Evolutionary conservation across 2,329 filamentous ascomycete species (phyloP).

Genomic region (Nigrospora osmanthi): DNA sequence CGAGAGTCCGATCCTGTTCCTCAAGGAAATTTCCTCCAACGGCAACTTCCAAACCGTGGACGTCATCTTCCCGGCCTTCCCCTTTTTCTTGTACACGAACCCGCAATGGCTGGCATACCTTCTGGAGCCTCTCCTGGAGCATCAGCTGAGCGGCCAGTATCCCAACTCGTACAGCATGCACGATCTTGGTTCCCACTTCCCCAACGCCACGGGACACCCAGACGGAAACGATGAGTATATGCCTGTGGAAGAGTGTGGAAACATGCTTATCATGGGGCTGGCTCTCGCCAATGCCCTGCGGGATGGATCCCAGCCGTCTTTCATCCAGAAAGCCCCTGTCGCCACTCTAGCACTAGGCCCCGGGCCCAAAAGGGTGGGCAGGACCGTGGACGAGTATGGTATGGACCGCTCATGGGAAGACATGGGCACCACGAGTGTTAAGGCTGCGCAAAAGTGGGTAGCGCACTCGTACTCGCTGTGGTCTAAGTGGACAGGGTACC

Average conservation of each 20-base stretch:
- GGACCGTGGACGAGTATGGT: slow-evolving; percentile 22
- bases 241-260: slow-evolving; percentile 68
- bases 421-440: slow-evolving; percentile 32
- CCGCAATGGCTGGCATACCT: slow-evolving; percentile 74
- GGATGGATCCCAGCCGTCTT: slow-evolving; percentile 51
- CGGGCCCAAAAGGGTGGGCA: slow-evolving; percentile 7
- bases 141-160: slow-evolving; percentile 76
- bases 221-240: slow-evolving; percentile 67
- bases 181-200: slow-evolving; percentile 65
- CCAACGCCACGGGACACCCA: slow-evolving; percentile 66
- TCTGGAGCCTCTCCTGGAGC: slow-evolving; percentile 72
- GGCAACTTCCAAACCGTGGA: slow-evolving; percentile 82
- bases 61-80: slow-evolving; percentile 80
- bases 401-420: slow-evolving; percentile 57
- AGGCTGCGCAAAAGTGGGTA: slow-evolving; percentile 30
- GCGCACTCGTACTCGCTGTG: slow-evolving; percentile 56
- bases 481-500: slow-evolving; percentile 69
- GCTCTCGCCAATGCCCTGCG: slow-evolving; percentile 68
- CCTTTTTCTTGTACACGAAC: slow-evolving; percentile 81
- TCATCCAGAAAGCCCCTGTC: slow-evolving; percentile 37
- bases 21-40: slow-evolving; percentile 82
- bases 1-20: slow-evolving; percentile 64
- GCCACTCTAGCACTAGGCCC: slow-evolving; percentile 7
- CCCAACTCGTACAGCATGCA: slow-evolving; percentile 78
- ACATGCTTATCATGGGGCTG: slow-evolving; percentile 73